Evolutionary conservation across 192 early-diverging fungal genomes (phyloP), one percentile per base, ranked within the genome.

Genomic region (Neocallimastix lanati): DNA sequence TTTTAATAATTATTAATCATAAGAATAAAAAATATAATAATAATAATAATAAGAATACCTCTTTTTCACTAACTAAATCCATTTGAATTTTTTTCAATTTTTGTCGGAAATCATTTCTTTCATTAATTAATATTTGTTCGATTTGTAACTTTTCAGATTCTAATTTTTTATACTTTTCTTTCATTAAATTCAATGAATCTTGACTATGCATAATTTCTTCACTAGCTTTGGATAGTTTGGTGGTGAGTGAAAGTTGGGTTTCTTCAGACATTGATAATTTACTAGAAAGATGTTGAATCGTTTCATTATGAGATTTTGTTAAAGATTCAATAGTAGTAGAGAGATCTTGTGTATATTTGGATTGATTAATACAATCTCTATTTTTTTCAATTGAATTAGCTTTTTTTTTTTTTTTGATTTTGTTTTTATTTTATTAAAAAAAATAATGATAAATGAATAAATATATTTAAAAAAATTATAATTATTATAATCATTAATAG

Each of bases 331-430:
- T 79, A 4, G 87, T 86, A 0, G 29, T 76, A 21, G 84, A 40
- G 12, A 88, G 83, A 76, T 87, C 29, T 78, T 84, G 82, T 28
- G 83, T 38, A 76, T 81, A 77, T 21, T 80, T 76, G 9, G 80
- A 78, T 40, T 84, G 77, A n/a, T 85, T 81, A 33, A 80, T 80
- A 12, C 82, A 79, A 40, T 82, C 79, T 33, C 77, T 80, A 67
- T 90, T 90, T 28, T 86, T 84, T 67, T 88, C 87, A 6, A 86
- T 67, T 9, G 80, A 28, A 82, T 76, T 28, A 28, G 6, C 28
- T 33, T 33, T 33, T 33, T 33, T 33, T 33, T 33, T 33, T 33
- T 33, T 33, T 33, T 33, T 33, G n/a, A n/a, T n/a, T n/a, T n/a
- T n/a, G n/a, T n/a, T n/a, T n/a, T n/a, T n/a, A n/a, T n/a, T n/a